These are phyloP conservation scores for Eimeria tenella DNA, from an alignment of 169 alveolate genomes.

Conservation along the genomic window DNA sequence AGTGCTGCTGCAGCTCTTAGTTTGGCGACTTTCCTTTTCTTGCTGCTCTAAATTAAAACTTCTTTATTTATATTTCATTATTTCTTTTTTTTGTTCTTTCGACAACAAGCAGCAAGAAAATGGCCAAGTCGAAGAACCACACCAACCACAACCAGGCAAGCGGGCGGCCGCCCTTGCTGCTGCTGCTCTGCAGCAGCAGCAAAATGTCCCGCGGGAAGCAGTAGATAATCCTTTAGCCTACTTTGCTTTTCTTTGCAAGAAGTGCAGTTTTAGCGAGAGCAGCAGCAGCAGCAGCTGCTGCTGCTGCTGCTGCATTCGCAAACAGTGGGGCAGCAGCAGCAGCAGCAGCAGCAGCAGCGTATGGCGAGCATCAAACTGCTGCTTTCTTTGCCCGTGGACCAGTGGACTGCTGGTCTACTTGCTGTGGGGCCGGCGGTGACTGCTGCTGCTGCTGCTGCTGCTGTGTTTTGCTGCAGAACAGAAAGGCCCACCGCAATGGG, in stretches of 20 bases:
- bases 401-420: too few species aligned
- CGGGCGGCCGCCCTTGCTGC: neutral
- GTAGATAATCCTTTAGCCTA: too few species aligned
- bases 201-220: neutral
- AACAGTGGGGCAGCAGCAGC: conserved; percentile 23
- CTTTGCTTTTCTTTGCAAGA: too few species aligned
- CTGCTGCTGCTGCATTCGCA: too few species aligned
- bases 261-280: neutral
- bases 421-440: too few species aligned
- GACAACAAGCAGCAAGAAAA: conserved; percentile 62
- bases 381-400: too few species aligned
- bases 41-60: too few species aligned
- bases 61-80: too few species aligned
- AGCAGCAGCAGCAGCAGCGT: neutral
- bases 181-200: neutral
- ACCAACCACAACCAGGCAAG: conserved; percentile 93
- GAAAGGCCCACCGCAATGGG: conserved; percentile 92
- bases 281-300: neutral
- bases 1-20: neutral
- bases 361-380: neutral
- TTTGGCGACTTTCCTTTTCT: neutral
- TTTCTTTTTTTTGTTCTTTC: neutral
- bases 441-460: neutral
- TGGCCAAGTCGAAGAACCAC: conserved; percentile 94
- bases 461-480: conserved; percentile 81